These are phyloP conservation scores for Phytophthora citricola DNA, from an alignment of 352 stramenopile genomes.

Conservation along the genomic window DNA sequence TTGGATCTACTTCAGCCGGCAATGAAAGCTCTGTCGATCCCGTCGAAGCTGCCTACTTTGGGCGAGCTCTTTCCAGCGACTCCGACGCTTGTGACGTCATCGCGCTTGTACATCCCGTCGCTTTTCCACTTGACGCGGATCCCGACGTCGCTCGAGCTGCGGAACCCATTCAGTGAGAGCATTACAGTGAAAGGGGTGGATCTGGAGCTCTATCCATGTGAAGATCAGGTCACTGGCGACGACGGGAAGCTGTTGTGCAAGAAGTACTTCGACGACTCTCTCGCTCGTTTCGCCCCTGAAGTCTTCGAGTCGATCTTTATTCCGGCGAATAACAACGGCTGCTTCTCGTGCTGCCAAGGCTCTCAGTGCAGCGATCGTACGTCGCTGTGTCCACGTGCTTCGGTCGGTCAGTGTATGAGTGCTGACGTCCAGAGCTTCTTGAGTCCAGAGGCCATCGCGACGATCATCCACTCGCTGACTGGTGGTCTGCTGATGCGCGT, in stretches of 20 bases:
- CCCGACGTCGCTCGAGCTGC: slow-evolving; percentile 73
- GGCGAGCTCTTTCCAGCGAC: slow-evolving; percentile 69
- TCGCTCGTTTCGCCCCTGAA: slow-evolving; percentile 73
- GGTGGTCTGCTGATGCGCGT: slow-evolving; percentile 81
- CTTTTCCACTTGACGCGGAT: slow-evolving; percentile 75
- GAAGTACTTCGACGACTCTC: slow-evolving; percentile 68
- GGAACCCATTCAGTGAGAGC: slow-evolving; percentile 83
- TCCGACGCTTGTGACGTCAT: slow-evolving; percentile 79
- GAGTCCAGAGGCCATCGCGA: slow-evolving; percentile 76
- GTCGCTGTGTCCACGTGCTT: slow-evolving; percentile 64
- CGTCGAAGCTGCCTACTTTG: slow-evolving; percentile 62
- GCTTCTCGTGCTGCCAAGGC: slow-evolving; percentile 84
- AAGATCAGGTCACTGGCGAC: slow-evolving; percentile 53
- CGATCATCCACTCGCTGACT: slow-evolving; percentile 75
- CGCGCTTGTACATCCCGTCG: slow-evolving; percentile 76
- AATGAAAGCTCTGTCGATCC: slow-evolving; percentile 61
- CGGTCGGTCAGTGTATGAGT: slow-evolving; percentile 66
- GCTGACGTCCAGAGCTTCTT: slow-evolving; percentile 74
- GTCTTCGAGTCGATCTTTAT: slow-evolving; percentile 78
- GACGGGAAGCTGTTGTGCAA: slow-evolving; percentile 62
- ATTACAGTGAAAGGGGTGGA: slow-evolving; percentile 77
- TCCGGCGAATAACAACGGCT: slow-evolving; percentile 65
- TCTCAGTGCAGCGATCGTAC: slow-evolving; percentile 57
- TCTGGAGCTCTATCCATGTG: slow-evolving; percentile 78
- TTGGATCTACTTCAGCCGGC: slow-evolving; percentile 74